Percentiles rank a stretch among this genome's conserved stretches.
These are phyloP conservation scores for Ganoderma sp. DNA, from an alignment of 1,284 basidiomycete genomes.

Conservation along the genomic window DNA sequence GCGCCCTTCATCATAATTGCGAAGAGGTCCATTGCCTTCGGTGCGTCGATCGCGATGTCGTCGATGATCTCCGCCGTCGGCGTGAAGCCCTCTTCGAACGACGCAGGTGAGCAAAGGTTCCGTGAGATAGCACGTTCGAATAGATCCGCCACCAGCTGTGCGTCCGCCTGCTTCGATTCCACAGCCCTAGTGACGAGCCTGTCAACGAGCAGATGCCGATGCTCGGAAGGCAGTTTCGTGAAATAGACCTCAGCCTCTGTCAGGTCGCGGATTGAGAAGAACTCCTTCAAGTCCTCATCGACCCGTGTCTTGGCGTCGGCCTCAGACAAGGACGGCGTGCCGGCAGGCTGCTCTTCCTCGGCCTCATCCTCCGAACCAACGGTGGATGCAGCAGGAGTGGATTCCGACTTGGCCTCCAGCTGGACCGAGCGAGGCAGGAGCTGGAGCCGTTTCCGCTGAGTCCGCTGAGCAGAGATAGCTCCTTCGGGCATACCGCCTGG, in stretches of 20 bases:
- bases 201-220: conserved; percentile 73
- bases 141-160: conserved; percentile 75
- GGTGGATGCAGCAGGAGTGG: conserved; percentile 58
- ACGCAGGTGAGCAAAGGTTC: conserved; percentile 57
- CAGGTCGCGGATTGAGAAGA: conserved; percentile 78
- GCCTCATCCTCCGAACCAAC: conserved; percentile 60
- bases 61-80: conserved; percentile 78
- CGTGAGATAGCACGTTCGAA: conserved; percentile 64
- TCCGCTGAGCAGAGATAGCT: conserved; percentile 60
- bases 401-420: conserved; percentile 50
- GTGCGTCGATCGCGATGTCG: conserved; percentile 89
- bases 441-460: conserved; percentile 77
- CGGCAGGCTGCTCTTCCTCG: conserved; percentile 45
- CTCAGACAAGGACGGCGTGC: conserved; percentile 61
- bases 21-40: conserved; percentile 82
- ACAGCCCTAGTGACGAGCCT: conserved; percentile 74
- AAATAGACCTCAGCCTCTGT: conserved; percentile 90
- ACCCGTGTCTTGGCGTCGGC: conserved; percentile 81
- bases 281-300: conserved; percentile 78
- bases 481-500: conserved; percentile 41
- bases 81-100: conserved; percentile 71
- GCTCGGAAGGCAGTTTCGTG: conserved; percentile 65
- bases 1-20: conserved; percentile 76
- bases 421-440: conserved; percentile 66
- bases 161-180: conserved; percentile 86